phyloP scores from a whole-genome alignment of 768 basidiomycete genomes.

The Boletus subparvulus region DNA sequence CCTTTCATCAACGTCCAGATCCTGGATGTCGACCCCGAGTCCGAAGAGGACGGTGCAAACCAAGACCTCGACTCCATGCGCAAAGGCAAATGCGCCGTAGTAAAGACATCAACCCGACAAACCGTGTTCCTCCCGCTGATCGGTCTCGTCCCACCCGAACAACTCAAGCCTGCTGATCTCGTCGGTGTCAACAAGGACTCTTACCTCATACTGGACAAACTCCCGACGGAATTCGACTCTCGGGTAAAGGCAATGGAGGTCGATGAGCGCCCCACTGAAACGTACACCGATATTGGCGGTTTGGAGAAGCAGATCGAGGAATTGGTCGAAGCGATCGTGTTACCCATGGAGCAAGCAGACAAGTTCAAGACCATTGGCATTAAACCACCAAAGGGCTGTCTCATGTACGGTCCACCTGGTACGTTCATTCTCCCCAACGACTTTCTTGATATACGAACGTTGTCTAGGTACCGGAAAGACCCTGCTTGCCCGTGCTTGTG shows the following conservation, averaged over 20 bases:
- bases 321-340: slow-evolving; percentile 93
- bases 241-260: slow-evolving; percentile 99
- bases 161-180: slow-evolving; percentile 88
- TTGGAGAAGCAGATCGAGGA: slow-evolving; percentile 99
- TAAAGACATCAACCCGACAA: slow-evolving; percentile 98
- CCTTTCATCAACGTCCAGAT: slow-evolving; percentile 54
- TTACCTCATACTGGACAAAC: slow-evolving; percentile 91
- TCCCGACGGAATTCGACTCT: slow-evolving; percentile 96
- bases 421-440: slow-evolving; percentile 5
- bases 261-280: slow-evolving; percentile 96
- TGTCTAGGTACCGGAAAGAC: slow-evolving; percentile 90
- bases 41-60: slow-evolving; percentile 92
- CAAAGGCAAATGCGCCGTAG: slow-evolving; percentile 96
- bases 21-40: slow-evolving; percentile 90
- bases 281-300: slow-evolving; percentile 96
- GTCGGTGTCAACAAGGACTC: slow-evolving; percentile 99
- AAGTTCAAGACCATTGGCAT: slow-evolving; percentile 99
- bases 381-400: slow-evolving; percentile 92
- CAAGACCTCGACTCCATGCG: slow-evolving; percentile 95
- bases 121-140: slow-evolving; percentile 98
- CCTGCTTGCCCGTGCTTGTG: slow-evolving; percentile 94
- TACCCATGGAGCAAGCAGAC: slow-evolving; percentile 98
- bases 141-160: slow-evolving; percentile 91
- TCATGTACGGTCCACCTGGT: slow-evolving; percentile 99
- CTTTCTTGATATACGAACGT: not conserved